Conservation (phyloP, 169 alveolate species). For the Plasmodium relictum region DNA sequence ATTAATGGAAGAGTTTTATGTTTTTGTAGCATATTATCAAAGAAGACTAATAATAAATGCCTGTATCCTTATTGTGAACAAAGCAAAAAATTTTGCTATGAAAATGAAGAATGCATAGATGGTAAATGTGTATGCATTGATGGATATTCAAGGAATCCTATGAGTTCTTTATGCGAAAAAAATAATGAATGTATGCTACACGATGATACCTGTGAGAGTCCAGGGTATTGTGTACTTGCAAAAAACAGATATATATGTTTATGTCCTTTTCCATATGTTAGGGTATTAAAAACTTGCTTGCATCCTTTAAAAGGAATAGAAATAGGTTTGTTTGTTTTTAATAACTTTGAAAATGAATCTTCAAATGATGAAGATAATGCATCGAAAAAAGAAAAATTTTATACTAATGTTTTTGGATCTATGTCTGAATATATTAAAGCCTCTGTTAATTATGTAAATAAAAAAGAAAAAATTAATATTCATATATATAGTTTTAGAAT, state of each 20-base stretch:
- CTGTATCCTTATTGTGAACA: slow-evolving; percentile 62
- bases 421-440: slow-evolving; percentile 65
- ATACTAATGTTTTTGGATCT: slow-evolving; percentile 70
- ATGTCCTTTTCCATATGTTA: slow-evolving; percentile 67
- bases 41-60: slow-evolving; percentile 4
- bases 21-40: slow-evolving; percentile 38
- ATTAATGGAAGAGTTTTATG: slow-evolving; percentile 37
- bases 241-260: slow-evolving; percentile 59
- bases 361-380: slow-evolving; percentile 73
- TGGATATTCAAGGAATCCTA: slow-evolving; percentile 75
- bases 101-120: slow-evolving; percentile 67
- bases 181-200: slow-evolving; percentile 59
- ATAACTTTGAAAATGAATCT: slow-evolving; percentile 12
- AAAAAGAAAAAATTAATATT: not conserved
- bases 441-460: slow-evolving; percentile 30
- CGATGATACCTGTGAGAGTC: slow-evolving; percentile 36
- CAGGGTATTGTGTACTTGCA: slow-evolving; percentile 53
- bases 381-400: slow-evolving; percentile 48
- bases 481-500: not conserved
- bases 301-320: slow-evolving; percentile 60
- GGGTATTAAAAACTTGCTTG: slow-evolving; percentile 61
- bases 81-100: slow-evolving; percentile 46
- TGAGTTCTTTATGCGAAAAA: slow-evolving; percentile 73
- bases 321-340: slow-evolving; percentile 43
- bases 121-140: slow-evolving; percentile 71